These are phyloP conservation scores for Polytrichum formosum DNA, from an alignment of 225 moss, liverwort and hornwort species.

Conservation along the genomic window DNA sequence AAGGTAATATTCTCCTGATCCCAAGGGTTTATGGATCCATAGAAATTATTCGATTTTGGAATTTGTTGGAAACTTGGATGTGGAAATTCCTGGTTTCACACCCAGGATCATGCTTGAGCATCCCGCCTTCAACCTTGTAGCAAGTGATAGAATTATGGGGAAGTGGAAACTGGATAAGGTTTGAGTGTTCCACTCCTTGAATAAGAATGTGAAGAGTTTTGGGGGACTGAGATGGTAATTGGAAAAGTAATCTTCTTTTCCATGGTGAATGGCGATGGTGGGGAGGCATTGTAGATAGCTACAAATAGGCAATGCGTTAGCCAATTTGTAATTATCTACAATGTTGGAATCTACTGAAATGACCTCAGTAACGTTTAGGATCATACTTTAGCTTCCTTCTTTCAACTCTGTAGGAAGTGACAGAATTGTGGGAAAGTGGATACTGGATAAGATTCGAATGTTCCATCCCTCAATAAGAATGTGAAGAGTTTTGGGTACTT, in stretches of 20 bases:
- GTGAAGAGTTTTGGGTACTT: too few species aligned
- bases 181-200: not conserved
- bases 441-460: not conserved
- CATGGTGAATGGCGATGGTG: too few species aligned
- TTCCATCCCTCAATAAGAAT: not conserved
- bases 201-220: too few species aligned
- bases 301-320: too few species aligned
- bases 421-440: not conserved
- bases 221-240: too few species aligned
- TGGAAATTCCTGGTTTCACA: not conserved
- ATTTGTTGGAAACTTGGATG: not conserved
- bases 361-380: not conserved
- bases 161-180: not conserved
- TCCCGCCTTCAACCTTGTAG: too few species aligned
- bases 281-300: too few species aligned
- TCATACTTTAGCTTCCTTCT: too few species aligned
- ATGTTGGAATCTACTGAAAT: not conserved
- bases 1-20: conserved; percentile 27
- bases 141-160: too few species aligned
- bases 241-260: too few species aligned
- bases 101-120: not conserved
- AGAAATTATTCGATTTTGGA: not conserved
- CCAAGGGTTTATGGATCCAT: not conserved
- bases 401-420: too few species aligned
- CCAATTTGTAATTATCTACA: too few species aligned